Conservation (phyloP, 345 rosid species). For the Leavenworthia alabamica region DNA sequence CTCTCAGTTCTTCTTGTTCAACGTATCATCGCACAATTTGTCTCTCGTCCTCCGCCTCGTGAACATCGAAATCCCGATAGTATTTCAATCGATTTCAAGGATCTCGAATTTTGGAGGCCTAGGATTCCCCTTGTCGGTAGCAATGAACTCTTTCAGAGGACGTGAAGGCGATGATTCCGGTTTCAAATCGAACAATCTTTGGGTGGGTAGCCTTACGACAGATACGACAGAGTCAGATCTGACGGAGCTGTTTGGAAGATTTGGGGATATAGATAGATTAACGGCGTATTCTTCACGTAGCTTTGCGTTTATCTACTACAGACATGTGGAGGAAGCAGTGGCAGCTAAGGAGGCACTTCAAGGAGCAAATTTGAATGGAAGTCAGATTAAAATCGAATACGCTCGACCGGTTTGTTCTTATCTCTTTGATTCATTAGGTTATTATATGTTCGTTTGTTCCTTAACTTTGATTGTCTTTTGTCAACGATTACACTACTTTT, state of each 20-base stretch:
- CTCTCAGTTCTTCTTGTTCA: not conserved
- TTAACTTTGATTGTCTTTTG: not conserved
- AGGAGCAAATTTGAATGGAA: slow-evolving; percentile 57
- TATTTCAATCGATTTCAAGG: slow-evolving; percentile 2
- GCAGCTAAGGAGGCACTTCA: slow-evolving; percentile 76
- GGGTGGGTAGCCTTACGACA: slow-evolving; percentile 69
- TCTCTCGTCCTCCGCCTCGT: not conserved
- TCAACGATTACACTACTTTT: not conserved
- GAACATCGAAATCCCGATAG: not conserved
- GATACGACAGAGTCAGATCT: slow-evolving; percentile 71
- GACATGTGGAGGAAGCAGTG: slow-evolving; percentile 73
- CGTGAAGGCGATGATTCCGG: slow-evolving; percentile 35
- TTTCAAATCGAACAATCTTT: slow-evolving; percentile 57
- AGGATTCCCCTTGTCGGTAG: slow-evolving; percentile 34
- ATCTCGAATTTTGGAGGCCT: not conserved
- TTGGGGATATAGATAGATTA: slow-evolving; percentile 69
- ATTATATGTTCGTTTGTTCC: not conserved
- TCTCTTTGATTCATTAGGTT: slow-evolving; percentile 44
- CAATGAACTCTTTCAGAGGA: slow-evolving; percentile 32
- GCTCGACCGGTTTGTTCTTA: slow-evolving; percentile 97
- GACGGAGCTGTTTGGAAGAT: slow-evolving; percentile 49
- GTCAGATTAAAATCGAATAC: slow-evolving; percentile 73
- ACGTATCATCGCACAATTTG: not conserved
- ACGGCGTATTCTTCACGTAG: slow-evolving; percentile 63
- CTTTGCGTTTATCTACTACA: slow-evolving; percentile 71